These are phyloP conservation scores for Pichia sp. DNA, from an alignment of 1,139 yeast genomes.

Conservation along the genomic window DNA sequence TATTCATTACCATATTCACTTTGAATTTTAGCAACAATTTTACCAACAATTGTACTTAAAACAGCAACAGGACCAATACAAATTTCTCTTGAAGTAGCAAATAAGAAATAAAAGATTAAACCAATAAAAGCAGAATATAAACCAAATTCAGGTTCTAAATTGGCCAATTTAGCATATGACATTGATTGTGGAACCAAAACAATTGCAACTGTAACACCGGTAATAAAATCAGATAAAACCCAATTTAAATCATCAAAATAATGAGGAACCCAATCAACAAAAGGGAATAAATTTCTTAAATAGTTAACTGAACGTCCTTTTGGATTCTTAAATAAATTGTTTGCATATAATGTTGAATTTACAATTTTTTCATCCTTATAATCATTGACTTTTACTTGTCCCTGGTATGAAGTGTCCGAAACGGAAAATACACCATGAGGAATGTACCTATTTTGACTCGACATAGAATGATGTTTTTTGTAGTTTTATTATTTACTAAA, in stretches of 20 bases:
- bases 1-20: slow-evolving; percentile 32
- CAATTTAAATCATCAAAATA: slow-evolving; percentile 59
- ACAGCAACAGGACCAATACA: slow-evolving; percentile 97
- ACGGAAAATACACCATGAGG: background rate
- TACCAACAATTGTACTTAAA: slow-evolving; percentile 82
- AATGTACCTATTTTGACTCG: background rate
- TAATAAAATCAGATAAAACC: slow-evolving; percentile 78
- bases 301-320: slow-evolving; percentile 37
- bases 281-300: slow-evolving; percentile 65
- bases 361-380: slow-evolving; percentile 33
- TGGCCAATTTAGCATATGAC: slow-evolving; percentile 90
- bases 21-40: slow-evolving; percentile 63
- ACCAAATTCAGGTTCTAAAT: slow-evolving; percentile 77
- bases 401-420: slow-evolving; percentile 51
- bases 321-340: slow-evolving; percentile 38
- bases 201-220: slow-evolving; percentile 90
- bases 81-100: slow-evolving; percentile 93
- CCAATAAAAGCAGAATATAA: slow-evolving; percentile 90
- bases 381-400: background rate
- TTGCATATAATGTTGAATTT: slow-evolving; percentile 42
- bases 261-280: slow-evolving; percentile 73
- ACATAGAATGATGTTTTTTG: background rate
- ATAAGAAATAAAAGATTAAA: slow-evolving; percentile 78
- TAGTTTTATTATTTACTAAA: background rate
- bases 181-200: slow-evolving; percentile 92